phyloP scores from a whole-genome alignment of 2,329 filamentous ascomycete genomes.

The Ophiostoma triangulosporum region DNA sequence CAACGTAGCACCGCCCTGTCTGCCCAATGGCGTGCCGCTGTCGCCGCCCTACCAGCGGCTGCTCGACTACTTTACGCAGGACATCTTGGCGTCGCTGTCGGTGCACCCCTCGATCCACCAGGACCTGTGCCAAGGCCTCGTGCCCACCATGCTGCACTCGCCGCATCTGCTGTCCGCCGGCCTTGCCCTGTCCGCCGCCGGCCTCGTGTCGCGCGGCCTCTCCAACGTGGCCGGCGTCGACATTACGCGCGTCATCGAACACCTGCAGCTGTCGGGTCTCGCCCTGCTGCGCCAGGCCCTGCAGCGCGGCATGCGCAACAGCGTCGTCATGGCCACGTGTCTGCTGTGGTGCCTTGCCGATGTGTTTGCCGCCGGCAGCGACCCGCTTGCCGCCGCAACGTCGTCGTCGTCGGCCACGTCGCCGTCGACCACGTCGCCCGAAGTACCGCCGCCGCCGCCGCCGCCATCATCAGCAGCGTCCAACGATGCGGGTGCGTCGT shows the following conservation, averaged over 20 bases:
- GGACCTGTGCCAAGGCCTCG: constrained; percentile 6
- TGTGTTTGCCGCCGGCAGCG: constrained; percentile 4
- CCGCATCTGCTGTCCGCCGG: constrained; percentile 10
- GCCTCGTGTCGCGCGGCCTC: constrained; percentile 7
- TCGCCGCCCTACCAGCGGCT: constrained; percentile 8
- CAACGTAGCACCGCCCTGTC: not conserved
- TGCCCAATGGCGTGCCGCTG: constrained; percentile 8
- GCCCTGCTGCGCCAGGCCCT: constrained; percentile 6
- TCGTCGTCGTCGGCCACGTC: not conserved
- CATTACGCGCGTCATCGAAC: constrained; percentile 7
- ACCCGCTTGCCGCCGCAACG: not conserved
- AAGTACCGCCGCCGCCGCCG: not conserved
- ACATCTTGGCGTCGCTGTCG: constrained; percentile 9
- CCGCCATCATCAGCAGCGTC: not conserved
- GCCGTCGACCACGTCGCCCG: not conserved
- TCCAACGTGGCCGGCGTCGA: constrained; percentile 4
- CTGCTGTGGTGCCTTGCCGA: constrained; percentile 10
- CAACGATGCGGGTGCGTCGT: not conserved
- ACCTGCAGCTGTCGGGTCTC: constrained; percentile 8
- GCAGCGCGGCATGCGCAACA: not conserved
- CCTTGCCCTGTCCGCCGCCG: constrained; percentile 4
- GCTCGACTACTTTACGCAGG: constrained; percentile 10
- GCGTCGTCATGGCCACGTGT: constrained; percentile 6
- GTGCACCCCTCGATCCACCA: constrained; percentile 9
- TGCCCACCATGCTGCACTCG: constrained; percentile 6